These are phyloP conservation scores for Skeletonema marinoi DNA, from an alignment of 108 stramenopile genomes.

Conservation along the genomic window DNA sequence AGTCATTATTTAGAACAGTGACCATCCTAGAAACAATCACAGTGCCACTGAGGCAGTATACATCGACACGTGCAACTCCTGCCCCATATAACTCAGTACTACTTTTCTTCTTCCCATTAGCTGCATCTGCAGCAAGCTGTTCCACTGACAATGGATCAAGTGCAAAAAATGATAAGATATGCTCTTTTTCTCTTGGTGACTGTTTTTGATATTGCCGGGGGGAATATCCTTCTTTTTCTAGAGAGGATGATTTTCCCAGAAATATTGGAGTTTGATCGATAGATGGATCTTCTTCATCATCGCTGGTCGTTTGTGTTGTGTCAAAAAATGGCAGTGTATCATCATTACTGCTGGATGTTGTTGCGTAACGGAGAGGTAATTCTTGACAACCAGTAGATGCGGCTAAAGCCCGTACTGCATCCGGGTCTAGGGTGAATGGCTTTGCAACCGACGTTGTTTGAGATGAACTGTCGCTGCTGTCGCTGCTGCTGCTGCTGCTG, in stretches of 20 bases:
- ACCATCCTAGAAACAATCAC: conserved; percentile 61
- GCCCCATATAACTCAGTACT: conserved; percentile 10
- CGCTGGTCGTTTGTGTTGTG: background rate
- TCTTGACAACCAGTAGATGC: conserved; percentile 1
- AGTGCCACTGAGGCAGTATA: conserved; percentile 72
- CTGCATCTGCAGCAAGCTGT: conserved; percentile 11
- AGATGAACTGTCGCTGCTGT: background rate
- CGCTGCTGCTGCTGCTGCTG: no score
- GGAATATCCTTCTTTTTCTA: background rate
- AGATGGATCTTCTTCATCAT: background rate
- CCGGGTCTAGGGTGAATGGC: background rate
- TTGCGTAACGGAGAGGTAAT: background rate
- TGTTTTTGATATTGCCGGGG: background rate
- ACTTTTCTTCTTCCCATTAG: background rate
- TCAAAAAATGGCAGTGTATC: background rate
- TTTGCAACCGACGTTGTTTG: background rate
- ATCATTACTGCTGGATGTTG: background rate
- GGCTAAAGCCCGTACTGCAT: background rate
- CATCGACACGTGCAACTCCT: conserved; percentile 59
- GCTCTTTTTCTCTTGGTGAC: background rate
- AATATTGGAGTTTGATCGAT: background rate
- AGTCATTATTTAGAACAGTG: background rate
- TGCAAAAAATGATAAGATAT: conserved; percentile 26
- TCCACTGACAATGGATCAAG: conserved; percentile 21
- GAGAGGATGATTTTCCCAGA: background rate